Base-by-base conservation (phyloP, 164 flowering plant genomes). In the Vitis amurensis region DNA sequence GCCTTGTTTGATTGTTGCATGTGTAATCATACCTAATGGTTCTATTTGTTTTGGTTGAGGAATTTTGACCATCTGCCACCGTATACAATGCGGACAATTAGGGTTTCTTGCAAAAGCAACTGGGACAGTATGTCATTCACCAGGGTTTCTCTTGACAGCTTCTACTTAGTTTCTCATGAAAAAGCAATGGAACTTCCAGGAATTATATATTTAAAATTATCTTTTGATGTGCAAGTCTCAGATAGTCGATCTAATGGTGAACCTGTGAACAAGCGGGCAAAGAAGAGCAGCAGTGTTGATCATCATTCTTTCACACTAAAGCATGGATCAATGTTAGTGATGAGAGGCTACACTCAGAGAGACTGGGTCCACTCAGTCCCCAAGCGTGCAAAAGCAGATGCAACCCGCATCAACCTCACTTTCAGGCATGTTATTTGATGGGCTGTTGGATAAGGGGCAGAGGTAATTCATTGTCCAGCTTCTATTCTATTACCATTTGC, bases 291-390 rank as follows among this genome's bases (percentile, higher is more conserved):
- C 62, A 30, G 64, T 23, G 31, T 47, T 23, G 83, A 84, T 59
- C 89, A 81, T 62, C 87, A 85, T 49, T 78, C 91, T 0, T 90
- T 91, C 73, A 69, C 71, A 44, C 73, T 91, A 16, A 95, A 89
- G 78, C 78, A 82, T 65, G 94, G 95, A 50, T 88, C 95, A 1
- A 66, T 94, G 71, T 72, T 92, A 76, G 88, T 92, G 52, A 94
- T 92, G 98, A 86, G 81, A 73, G 97, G 97, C 53, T 74, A 87
- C 78, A 89, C 91, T 12, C 97, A 92, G 66, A 74, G 97, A 68
- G 95, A 92, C 75, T 92, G 97, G 97, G 15, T 88, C 9, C 97
- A 91, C 69, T 94, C 95, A 0, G 92, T 92, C 19, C 98, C 98
- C 11, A 92, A 91, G 77, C 94, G 97, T 50, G 87, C 85, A 23